Conservation (phyloP, 305 asterid genomes). For the Fraxinus sp. region DNA sequence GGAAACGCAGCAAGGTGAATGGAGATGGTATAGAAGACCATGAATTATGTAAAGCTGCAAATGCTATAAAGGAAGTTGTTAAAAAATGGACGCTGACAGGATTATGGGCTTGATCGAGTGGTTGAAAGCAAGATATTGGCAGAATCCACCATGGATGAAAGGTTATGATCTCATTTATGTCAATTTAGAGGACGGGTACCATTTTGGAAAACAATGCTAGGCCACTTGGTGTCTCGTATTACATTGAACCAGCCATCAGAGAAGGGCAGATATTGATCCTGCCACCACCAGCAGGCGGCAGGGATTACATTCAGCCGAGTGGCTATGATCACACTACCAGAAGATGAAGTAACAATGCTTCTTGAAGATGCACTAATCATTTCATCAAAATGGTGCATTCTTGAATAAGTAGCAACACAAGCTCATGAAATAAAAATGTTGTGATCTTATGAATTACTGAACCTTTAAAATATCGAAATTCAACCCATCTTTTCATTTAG, state of each 20-base stretch:
- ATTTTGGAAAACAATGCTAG: constrained; percentile 10
- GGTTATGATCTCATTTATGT: constrained; percentile 8
- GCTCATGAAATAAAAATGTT: neutral
- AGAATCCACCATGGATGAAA: constrained; percentile 19
- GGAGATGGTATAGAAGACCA: constrained; percentile 24
- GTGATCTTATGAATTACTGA: neutral
- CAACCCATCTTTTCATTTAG: neutral
- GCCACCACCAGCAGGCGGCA: constrained; percentile 31
- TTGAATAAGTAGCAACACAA: neutral
- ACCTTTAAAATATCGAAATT: neutral
- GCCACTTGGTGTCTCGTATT: constrained; percentile 41
- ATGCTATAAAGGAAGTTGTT: constrained; percentile 28
- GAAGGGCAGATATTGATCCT: constrained; percentile 38
- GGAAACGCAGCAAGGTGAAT: constrained; percentile 40
- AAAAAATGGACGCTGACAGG: constrained; percentile 32
- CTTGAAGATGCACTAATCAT: constrained; percentile 38
- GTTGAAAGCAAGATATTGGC: constrained; percentile 29
- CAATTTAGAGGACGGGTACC: constrained; percentile 1
- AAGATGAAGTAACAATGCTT: constrained; percentile 45
- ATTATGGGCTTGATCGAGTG: constrained; percentile 45
- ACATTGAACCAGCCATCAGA: constrained; percentile 43
- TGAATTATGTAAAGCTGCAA: constrained; percentile 33
- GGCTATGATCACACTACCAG: constrained; percentile 44
- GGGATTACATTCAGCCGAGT: constrained; percentile 29
- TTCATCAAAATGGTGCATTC: neutral